Percentiles rank a stretch among this genome's conserved stretches.
phyloP scores from a whole-genome alignment of 192 early-diverging fungal genomes.

The Backusella sp. region DNA sequence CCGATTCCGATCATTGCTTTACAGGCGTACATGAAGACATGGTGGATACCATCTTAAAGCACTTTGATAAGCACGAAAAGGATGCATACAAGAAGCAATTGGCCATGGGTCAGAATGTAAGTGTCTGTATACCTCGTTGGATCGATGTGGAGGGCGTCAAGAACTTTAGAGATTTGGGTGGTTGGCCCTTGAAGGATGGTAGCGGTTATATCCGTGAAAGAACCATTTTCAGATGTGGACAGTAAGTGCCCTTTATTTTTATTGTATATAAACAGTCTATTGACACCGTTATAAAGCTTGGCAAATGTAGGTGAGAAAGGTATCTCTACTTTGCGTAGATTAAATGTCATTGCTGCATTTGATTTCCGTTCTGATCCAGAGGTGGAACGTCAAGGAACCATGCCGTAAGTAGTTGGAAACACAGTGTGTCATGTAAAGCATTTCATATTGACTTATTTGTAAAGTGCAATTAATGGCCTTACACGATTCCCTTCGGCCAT shows the following conservation, averaged over 20 bases:
- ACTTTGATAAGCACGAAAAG: slow-evolving; percentile 36
- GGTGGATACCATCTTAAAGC: slow-evolving; percentile 27
- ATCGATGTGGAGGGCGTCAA: slow-evolving; percentile 52
- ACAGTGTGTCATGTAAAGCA: background rate
- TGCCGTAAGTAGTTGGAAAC: slow-evolving; percentile 27
- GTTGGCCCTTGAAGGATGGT: slow-evolving; percentile 47
- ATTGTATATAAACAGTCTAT: slow-evolving; percentile 13
- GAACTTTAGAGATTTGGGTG: slow-evolving; percentile 59
- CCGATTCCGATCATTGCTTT: slow-evolving; percentile 48
- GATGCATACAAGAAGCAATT: slow-evolving; percentile 18
- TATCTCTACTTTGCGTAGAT: slow-evolving; percentile 39
- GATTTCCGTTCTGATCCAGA: slow-evolving; percentile 57
- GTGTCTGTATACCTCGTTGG: slow-evolving; percentile 37
- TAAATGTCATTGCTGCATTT: slow-evolving; percentile 50
- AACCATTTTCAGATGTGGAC: slow-evolving; percentile 48
- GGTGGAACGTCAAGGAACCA: slow-evolving; percentile 41
- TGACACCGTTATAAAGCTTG: slow-evolving; percentile 29
- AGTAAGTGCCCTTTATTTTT: slow-evolving; percentile 32
- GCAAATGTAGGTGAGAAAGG: slow-evolving; percentile 44
- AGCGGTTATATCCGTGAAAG: slow-evolving; percentile 48
- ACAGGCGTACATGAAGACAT: slow-evolving; percentile 37
- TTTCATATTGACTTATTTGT: background rate
- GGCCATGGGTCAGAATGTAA: slow-evolving; percentile 22
- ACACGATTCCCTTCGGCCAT: slow-evolving; percentile 46
- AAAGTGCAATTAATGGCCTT: slow-evolving; percentile 39